Conservation (phyloP, 2,329 filamentous ascomycete species). For the Zymoseptoria crescenta region DNA sequence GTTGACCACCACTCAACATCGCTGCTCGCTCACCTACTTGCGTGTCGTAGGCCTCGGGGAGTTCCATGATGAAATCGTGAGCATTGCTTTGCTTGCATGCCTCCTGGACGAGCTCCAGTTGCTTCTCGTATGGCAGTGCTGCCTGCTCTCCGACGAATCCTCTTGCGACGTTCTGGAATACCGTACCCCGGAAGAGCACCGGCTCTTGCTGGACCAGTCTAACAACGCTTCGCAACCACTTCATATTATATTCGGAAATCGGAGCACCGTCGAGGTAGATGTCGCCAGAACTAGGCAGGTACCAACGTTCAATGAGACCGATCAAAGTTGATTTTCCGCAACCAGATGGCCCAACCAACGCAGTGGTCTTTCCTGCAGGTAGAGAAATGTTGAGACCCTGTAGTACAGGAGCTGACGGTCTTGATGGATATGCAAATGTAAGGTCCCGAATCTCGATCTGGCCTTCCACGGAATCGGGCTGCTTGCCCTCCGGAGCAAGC, state of each 20-base stretch:
- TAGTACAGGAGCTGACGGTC: slow-evolving; percentile 32
- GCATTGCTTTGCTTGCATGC: slow-evolving; percentile 30
- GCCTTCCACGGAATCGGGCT: slow-evolving; percentile 20
- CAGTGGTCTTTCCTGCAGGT: slow-evolving; percentile 37
- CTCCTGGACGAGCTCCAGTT: slow-evolving; percentile 27
- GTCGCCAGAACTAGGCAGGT: slow-evolving; percentile 21
- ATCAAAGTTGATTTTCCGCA: slow-evolving; percentile 34
- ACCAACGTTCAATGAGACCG: slow-evolving; percentile 31
- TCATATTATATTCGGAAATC: slow-evolving; percentile 24
- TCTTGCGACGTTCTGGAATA: slow-evolving; percentile 31
- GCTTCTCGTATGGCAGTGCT: slow-evolving; percentile 25
- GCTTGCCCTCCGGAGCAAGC: slow-evolving; percentile 19
- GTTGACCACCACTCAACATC: slow-evolving; percentile 30
- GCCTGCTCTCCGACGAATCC: slow-evolving; percentile 32
- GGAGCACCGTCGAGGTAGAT: slow-evolving; percentile 29
- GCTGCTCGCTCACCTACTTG: slow-evolving; percentile 28
- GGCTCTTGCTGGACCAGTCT: slow-evolving; percentile 33
- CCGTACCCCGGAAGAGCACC: slow-evolving; percentile 28
- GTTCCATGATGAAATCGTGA: slow-evolving; percentile 31
- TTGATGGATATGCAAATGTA: slow-evolving; percentile 61
- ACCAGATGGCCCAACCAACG: slow-evolving; percentile 37
- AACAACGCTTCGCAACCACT: slow-evolving; percentile 29
- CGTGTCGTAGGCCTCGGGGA: slow-evolving; percentile 31
- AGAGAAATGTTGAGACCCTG: slow-evolving; percentile 29
- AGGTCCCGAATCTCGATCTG: slow-evolving; percentile 58